Evolutionary conservation across 2,329 filamentous ascomycete species (phyloP).

Genomic region (Diaporthe eres): DNA sequence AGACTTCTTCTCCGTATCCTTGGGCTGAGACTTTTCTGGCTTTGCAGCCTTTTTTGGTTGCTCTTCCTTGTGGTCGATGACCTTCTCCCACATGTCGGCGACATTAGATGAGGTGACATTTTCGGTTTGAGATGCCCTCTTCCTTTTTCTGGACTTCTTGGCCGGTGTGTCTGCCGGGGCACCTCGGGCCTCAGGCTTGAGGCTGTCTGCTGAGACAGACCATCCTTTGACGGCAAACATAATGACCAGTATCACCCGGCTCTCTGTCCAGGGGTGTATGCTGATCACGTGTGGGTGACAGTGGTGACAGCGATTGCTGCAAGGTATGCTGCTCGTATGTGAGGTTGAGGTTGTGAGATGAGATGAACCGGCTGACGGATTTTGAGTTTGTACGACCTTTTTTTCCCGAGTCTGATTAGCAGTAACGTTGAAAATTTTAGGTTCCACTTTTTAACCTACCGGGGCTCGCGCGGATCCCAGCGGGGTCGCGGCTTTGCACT

Average conservation of each 20-base stretch:
- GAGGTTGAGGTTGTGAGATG: slow-evolving; percentile 29
- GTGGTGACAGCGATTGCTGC: neutral
- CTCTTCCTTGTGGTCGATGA: slow-evolving; percentile 78
- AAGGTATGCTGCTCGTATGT: neutral
- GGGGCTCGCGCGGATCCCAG: slow-evolving; percentile 31
- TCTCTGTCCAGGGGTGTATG: neutral
- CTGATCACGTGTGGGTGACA: neutral
- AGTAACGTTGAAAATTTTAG: slow-evolving; percentile 37
- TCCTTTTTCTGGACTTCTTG: slow-evolving; percentile 72
- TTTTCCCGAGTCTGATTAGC: slow-evolving; percentile 13
- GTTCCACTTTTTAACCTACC: slow-evolving; percentile 36
- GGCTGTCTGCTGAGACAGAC: slow-evolving; percentile 80
- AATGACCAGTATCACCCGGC: slow-evolving; percentile 22
- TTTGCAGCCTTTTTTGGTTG: slow-evolving; percentile 39
- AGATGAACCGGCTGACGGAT: slow-evolving; percentile 9
- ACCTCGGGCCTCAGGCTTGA: slow-evolving; percentile 76
- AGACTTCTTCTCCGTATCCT: slow-evolving; percentile 48
- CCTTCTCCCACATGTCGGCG: slow-evolving; percentile 81
- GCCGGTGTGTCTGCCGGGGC: slow-evolving; percentile 51
- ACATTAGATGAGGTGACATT: slow-evolving; percentile 79
- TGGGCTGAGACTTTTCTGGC: slow-evolving; percentile 37
- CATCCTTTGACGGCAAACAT: slow-evolving; percentile 98
- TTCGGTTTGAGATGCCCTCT: slow-evolving; percentile 57
- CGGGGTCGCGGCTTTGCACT: neutral
- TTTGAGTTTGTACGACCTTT: slow-evolving; percentile 21